Base-by-base conservation (phyloP, 495 filamentous ascomycete genomes). In the Penicillium roqueforti region DNA sequence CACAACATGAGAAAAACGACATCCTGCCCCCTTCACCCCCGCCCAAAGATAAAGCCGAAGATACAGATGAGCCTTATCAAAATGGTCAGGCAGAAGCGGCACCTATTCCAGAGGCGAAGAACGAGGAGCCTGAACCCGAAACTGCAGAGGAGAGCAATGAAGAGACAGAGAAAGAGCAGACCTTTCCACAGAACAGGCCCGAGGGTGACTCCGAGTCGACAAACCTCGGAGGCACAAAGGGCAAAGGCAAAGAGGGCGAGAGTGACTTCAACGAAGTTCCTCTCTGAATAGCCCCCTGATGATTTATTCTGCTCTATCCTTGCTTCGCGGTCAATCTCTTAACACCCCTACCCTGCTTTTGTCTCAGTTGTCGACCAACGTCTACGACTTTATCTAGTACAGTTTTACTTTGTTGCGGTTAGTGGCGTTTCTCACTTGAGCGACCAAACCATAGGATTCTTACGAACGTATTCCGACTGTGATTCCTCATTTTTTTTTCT, bases 241-340 rank as follows among this genome's bases (percentile, higher is more conserved):
- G 55, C 26, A 73, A 73, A 45, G 58, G 53, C 16, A 73, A 70
- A 45, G 70, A 73, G 53, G 63, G 59, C 22, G 68, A 75, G 42
- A 56, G 67, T 7, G 72, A 75, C 47, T 72, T 75, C 47, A 73
- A 73, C 18, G 72, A 75, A 60, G 68, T 75, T 7, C 68, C 72
- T 28, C 69, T 75, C 25, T 73, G 62, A 60, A 8, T 25, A 7
- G 18, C 20, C 40, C 11, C 19, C 4, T 60, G 28, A 31, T 38
- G 42, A 29, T 29, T 47, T 11, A 36, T 53, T 52, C 31, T 46
- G 36, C 26, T 38, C 19, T 34, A n/a, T 49, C 43, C 31, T 37
- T 44, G 28, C 18, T 37, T 39, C 16, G n/a, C 19, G 25, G 44
- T 36, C 34, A 47, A 14, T 34, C 22, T 50, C 20, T 37, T 37